Base-by-base conservation (phyloP, 1,284 basidiomycete genomes). In the Malassezia pachydermatis region DNA sequence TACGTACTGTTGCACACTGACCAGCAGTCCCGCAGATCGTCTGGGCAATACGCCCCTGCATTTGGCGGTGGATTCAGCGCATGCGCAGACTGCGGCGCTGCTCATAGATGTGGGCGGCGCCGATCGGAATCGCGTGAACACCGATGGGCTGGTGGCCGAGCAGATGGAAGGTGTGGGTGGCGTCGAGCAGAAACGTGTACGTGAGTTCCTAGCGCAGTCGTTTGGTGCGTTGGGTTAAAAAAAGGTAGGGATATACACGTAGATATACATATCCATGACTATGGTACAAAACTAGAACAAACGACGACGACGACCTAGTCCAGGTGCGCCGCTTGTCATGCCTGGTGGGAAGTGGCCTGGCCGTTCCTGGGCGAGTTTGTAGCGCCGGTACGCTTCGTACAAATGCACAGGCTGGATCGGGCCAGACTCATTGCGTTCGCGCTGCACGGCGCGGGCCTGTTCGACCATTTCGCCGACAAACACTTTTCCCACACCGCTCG, bases 391-490 rank as follows among this genome's bases (percentile, higher is more conserved):
- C 1, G 87, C 88, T 67, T 88, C 86, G 11, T 86, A 82, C 8
- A 90, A 76, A 71, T 90, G 84, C 59, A 87, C 84, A 0, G 88
- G 87, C 2, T 83, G 81, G 22, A 92, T 73, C 0, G 88, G 83
- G 0, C 87, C 87, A 10, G 75, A 76, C 19, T 87, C 84, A 5
- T 81, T 79, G 19, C 83, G 76, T 25, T 80, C 77, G n/a, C 75
- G 74, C 71, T 88, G 86, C 0, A 86, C 82, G 14, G 78, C 76
- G 19, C 85, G 83, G 17, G 86, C 87, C 75, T 84, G 83, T 70
- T 90, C 87, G 17, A 89, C 80, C 5, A 90, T 85, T 71, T 90
- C 87, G 2, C 88, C 88, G 8, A 92, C 85, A 61, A 92, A 92
- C 2, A 90, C 86, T 67, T 92, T 92, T 16, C 79, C 79, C 48